Evolutionary conservation across 2,329 filamentous ascomycete species (phyloP).

Genomic region (Colletotrichum shisoi): DNA sequence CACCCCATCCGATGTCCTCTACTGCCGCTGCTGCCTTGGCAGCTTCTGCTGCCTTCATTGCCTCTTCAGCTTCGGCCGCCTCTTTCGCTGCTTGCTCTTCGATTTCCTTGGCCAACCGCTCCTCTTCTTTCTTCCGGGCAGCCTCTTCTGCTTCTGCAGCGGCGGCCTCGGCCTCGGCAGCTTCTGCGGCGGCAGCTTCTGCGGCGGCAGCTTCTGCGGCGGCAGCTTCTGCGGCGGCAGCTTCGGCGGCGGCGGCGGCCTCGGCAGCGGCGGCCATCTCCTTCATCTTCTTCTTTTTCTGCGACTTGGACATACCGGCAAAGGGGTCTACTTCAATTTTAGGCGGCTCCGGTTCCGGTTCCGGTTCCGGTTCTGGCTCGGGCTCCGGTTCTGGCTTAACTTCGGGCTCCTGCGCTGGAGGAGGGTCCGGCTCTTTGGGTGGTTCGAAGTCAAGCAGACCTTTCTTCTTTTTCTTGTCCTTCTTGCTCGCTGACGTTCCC

Average conservation of each 20-base stretch:
- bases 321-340: conserved; percentile 48
- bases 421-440: conserved; percentile 44
- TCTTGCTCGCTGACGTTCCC: conserved; percentile 47
- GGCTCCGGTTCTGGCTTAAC: conserved; percentile 43
- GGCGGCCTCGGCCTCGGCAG: conserved; percentile 14
- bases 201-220: conserved; percentile 8
- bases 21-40: conserved; percentile 39
- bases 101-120: conserved; percentile 49
- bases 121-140: conserved; percentile 42
- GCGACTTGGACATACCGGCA: conserved; percentile 42
- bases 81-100: conserved; percentile 47
- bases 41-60: conserved; percentile 34
- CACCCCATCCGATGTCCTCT: conserved; percentile 38
- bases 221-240: conserved; percentile 18
- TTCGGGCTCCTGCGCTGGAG: conserved; percentile 34
- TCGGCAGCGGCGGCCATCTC: conserved; percentile 33
- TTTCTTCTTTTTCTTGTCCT: conserved; percentile 53
- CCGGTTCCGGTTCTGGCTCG: conserved; percentile 38
- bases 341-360: conserved; percentile 47
- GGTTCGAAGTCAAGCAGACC: conserved; percentile 42
- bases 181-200: no score
- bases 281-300: conserved; percentile 47
- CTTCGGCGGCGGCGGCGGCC: conserved; percentile 15
- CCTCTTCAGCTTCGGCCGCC: conserved; percentile 36
- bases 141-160: conserved; percentile 53